Base-by-base conservation (phyloP, 192 early-diverging fungal species). In the Jimgerdemannia flammicorona region DNA sequence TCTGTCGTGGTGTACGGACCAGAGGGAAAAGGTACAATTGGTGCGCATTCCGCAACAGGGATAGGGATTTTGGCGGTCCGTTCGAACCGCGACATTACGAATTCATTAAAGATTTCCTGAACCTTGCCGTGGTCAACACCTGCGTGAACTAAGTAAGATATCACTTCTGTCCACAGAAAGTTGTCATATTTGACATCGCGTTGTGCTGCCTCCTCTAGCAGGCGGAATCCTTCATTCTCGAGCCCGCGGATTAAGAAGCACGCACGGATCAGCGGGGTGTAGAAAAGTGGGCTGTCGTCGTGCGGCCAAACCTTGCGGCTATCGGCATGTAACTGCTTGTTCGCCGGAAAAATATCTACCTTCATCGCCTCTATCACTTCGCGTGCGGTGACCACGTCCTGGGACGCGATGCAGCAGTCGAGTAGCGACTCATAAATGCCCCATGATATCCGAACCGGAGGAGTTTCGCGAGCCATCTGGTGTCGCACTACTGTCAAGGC, bases 11-110 rank as follows among this genome's bases (percentile, higher is more conserved):
- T 64, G 40, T 82, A 82, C 40, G 81, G 81, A 3, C 68, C 77
- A 3, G 81, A 76, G 8, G 81, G 81, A 67, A 82, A 82, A 2
- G 81, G 81, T 67, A 82, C 72, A 39, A 77, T 59, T 3, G 74
- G 77, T 4, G 17, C 29, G 9, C 63, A 63, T 40, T 75, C 71
- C 19, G 73, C 72, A 4, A 72, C 75, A 20, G 81, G 81, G 7
- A 79, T 71, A 7, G 81, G 81, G 9, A 82, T 67, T 41, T 72
- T 73, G 40, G 72, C 77, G 44, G 69, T 19, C 6, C 72, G 54
- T 66, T 82, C 77, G 65, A 82, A 82, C 3, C 81, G 75, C 29
- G 70, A 20, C 81, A 82, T 82, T 20, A 77, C 76, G 40, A 72
- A 82, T 14, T 67, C 39, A 64, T 82, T 79, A 65, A 82, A 82